Evolutionary conservation across 176 grass and related monocot species (phyloP).

Genomic region (Miscanthus lutarioriparius): DNA sequence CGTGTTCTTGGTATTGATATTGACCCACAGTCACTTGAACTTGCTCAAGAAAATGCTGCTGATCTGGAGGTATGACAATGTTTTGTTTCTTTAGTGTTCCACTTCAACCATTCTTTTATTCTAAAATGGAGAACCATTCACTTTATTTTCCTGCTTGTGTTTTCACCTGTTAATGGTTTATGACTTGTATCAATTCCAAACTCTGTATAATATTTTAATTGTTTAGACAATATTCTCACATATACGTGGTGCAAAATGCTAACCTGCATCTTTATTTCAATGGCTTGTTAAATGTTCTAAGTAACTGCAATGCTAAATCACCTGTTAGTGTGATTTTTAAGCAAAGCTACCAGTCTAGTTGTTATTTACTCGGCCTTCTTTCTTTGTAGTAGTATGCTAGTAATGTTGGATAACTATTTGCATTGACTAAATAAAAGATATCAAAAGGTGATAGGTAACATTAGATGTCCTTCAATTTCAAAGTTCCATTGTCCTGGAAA

Average conservation of each 20-base stretch:
- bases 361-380: not conserved
- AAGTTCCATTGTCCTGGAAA: not conserved
- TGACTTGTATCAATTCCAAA: not conserved
- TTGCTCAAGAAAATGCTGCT: conserved; percentile 74
- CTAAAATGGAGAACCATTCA: not conserved
- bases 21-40: conserved; percentile 73
- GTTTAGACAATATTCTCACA: not conserved
- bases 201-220: not conserved
- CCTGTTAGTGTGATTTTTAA: not conserved
- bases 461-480: not conserved
- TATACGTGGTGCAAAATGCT: not conserved
- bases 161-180: not conserved
- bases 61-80: conserved; percentile 65
- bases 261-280: not conserved
- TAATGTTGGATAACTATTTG: not conserved
- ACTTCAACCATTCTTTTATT: conserved; percentile 6
- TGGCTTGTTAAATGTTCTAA: not conserved
- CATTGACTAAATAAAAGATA: conserved; percentile 9
- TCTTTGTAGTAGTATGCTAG: not conserved
- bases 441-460: not conserved
- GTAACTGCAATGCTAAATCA: not conserved
- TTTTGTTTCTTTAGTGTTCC: not conserved
- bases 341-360: not conserved
- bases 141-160: not conserved
- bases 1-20: conserved; percentile 85